Base-by-base conservation (phyloP, 2,329 filamentous ascomycete species). In the Arthrinium phaeospermum region DNA sequence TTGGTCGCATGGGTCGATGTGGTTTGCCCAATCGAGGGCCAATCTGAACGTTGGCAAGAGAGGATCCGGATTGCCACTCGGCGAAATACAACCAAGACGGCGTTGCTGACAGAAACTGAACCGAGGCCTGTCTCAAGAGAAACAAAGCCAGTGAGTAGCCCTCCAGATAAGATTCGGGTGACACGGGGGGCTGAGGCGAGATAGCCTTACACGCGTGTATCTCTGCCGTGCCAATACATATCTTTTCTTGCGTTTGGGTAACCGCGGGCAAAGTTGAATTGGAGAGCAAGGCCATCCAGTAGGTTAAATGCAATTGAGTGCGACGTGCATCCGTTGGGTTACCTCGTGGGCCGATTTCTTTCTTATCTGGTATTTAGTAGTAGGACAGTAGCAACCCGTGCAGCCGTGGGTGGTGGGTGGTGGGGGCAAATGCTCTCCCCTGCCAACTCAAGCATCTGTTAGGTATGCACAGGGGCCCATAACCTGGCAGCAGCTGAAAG, bases 401-500 rank as follows among this genome's bases (percentile, higher is more conserved):
- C 46, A 1, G 27, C 30, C 53, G 53, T 61, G 30, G 53, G 30
- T 61, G 53, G 51, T 57, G 51, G 51, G 51, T 53, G 51, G 51
- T 16, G 51, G 53, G 24, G 16, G 5, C 5, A 34, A 37, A 61
- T 8, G 53, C 16, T 30, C 46, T 22, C 53, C 53, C 53, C 16
- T 61, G 53, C 37, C 37, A 41, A 10, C 53, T 10, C 27, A 53
- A 30, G 51, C 51, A 37, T 61, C 27, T 61, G 30, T 61, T 34
- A 16, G 16, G 30, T 37, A 19, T 37, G 30, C 41, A 41, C 57
- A 64, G 24, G 34, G 30, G 16, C 30, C 53, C 27, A 34, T 34
- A 61, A 34, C 30, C 30, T 61, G 53, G 53, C 27, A 37, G 30
- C 53, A 61, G 53, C 53, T 61, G 53, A 61, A 57, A 37, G 30